Evolutionary conservation across 2,329 filamentous ascomycete species (phyloP).

Genomic region (Ceratocystis papillata): DNA sequence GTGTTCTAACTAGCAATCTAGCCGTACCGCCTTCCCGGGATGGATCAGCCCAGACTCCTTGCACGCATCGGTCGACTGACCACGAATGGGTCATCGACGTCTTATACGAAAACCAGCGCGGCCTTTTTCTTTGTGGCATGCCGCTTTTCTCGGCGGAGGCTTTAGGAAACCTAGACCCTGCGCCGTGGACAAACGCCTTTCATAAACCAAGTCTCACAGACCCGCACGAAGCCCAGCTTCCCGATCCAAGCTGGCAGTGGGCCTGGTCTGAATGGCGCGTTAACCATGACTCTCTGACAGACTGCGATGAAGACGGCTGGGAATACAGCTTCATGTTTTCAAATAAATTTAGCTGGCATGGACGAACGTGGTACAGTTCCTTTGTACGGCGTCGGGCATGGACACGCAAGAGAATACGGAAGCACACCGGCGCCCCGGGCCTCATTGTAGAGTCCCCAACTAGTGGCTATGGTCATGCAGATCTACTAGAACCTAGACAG

Average conservation of each 20-base stretch:
- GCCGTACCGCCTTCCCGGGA: background rate
- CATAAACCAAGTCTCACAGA: slow-evolving; percentile 51
- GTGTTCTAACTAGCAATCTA: background rate
- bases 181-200: slow-evolving; percentile 69
- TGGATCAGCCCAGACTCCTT: background rate
- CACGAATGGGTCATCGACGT: slow-evolving; percentile 62
- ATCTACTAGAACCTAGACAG: background rate
- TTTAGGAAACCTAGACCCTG: slow-evolving; percentile 72
- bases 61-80: slow-evolving; percentile 25
- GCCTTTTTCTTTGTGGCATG: slow-evolving; percentile 77
- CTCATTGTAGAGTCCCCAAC: slow-evolving; percentile 13
- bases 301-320: slow-evolving; percentile 76
- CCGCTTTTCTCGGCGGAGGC: slow-evolving; percentile 82
- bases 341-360: slow-evolving; percentile 71
- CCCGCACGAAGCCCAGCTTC: slow-evolving; percentile 80
- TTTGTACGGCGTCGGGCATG: slow-evolving; percentile 86
- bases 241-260: slow-evolving; percentile 95
- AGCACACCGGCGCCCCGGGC: slow-evolving; percentile 35
- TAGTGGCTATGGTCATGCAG: slow-evolving; percentile 9
- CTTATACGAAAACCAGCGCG: slow-evolving; percentile 90
- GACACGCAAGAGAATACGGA: slow-evolving; percentile 67
- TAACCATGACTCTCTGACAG: slow-evolving; percentile 60
- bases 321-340: slow-evolving; percentile 87
- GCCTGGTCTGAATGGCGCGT: slow-evolving; percentile 55
- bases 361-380: slow-evolving; percentile 82